Evolutionary conservation across 306 rosid genomes (phyloP).

Genomic region (Citrullus colocynthis): DNA sequence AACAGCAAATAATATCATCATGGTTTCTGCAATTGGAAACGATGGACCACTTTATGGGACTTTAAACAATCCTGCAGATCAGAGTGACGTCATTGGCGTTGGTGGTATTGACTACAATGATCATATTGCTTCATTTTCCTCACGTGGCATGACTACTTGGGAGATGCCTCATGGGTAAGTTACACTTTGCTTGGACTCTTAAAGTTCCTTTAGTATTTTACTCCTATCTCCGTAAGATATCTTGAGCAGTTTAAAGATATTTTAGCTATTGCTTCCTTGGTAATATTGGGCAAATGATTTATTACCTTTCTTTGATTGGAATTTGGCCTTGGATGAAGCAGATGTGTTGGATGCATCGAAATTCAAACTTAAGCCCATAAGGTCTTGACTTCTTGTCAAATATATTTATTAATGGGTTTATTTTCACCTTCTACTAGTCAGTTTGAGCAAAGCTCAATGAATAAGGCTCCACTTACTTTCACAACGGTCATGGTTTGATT

Average conservation of each 20-base stretch:
- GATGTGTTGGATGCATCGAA: background rate
- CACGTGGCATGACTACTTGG: conserved; percentile 99
- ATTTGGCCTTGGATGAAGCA: background rate
- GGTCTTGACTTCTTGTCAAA: background rate
- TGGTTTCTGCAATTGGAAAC: conserved; percentile 98
- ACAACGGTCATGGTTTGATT: background rate
- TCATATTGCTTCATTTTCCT: conserved; percentile 96
- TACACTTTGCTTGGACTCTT: background rate
- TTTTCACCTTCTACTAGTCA: background rate
- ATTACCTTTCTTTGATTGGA: background rate
- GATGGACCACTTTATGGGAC: conserved; percentile 99
- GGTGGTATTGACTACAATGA: conserved; percentile 97
- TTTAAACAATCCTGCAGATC: conserved; percentile 96
- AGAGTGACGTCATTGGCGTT: conserved; percentile 92
- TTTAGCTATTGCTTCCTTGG: background rate
- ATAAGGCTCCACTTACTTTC: background rate
- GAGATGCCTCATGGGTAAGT: conserved; percentile 93
- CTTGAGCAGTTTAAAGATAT: background rate
- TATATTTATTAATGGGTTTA: background rate
- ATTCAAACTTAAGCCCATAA: background rate
- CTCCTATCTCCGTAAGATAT: background rate
- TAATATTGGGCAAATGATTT: background rate
- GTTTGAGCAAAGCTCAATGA: no score
- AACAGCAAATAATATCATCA: conserved; percentile 86
- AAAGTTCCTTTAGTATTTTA: background rate